Percentiles rank a stretch among this genome's conserved stretches.
Conservation (phyloP, 495 filamentous ascomycete species). For the Aspergillus olivimuriae region DNA sequence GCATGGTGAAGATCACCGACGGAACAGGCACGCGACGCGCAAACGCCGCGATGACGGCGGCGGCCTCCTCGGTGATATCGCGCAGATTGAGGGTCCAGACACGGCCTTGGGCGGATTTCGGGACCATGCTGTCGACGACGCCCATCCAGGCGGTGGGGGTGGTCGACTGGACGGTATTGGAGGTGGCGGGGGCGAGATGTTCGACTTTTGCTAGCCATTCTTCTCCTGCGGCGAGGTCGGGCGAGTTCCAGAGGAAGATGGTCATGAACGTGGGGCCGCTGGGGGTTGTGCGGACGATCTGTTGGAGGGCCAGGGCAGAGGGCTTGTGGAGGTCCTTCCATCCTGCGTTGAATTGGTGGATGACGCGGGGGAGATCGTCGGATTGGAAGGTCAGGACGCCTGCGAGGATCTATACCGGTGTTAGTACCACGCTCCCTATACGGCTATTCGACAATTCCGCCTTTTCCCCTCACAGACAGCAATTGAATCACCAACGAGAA, state of each 20-base stretch:
- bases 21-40: conserved; percentile 18
- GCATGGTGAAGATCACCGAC: conserved; percentile 22
- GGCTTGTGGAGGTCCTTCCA: conserved; percentile 17
- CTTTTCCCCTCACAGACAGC: too few relatives aligned
- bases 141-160: conserved; percentile 17
- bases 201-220: conserved; percentile 25
- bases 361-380: conserved; percentile 11
- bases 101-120: conserved; percentile 14
- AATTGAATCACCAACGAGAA: too few relatives aligned
- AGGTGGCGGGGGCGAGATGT: conserved; percentile 14
- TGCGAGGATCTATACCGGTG: conserved; percentile 19
- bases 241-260: conserved; percentile 25
- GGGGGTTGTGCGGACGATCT: conserved; percentile 18
- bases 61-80: conserved; percentile 15
- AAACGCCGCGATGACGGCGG: conserved; percentile 15
- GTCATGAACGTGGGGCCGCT: conserved; percentile 16
- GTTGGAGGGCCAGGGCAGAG: conserved; percentile 20
- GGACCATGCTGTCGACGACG: conserved; percentile 11
- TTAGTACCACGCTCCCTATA: too few relatives aligned
- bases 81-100: conserved; percentile 18
- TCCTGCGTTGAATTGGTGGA: conserved; percentile 18
- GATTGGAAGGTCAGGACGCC: conserved; percentile 30
- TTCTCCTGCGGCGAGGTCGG: conserved; percentile 20
- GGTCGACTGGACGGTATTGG: conserved; percentile 24
- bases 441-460: background rate